A percentile compares a stretch with the other conserved stretches of the same genome.
phyloP scores from a whole-genome alignment of 2,329 filamentous ascomycete species.

The Fusarium clavum region DNA sequence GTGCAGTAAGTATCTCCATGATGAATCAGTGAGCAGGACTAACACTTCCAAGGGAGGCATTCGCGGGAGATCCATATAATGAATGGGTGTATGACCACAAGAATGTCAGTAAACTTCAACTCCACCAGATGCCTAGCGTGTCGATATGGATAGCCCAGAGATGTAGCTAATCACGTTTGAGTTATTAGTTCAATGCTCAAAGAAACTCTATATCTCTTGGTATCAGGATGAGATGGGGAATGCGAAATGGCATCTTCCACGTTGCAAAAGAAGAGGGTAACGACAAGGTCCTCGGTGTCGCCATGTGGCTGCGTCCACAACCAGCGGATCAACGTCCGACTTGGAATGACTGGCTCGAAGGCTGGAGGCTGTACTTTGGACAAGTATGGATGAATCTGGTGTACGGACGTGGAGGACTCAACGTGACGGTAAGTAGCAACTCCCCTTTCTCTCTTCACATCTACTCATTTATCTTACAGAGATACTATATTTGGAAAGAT shows the following conservation, averaged over 20 bases:
- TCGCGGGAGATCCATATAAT: conserved; percentile 75
- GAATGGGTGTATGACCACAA: conserved; percentile 71
- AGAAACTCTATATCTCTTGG: conserved; percentile 73
- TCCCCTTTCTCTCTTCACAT: accelerated
- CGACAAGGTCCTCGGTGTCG: conserved; percentile 72
- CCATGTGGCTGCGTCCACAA: conserved; percentile 76
- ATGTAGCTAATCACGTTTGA: accelerated
- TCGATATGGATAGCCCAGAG: neutral
- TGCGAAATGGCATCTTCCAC: conserved; percentile 75
- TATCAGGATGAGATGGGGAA: conserved; percentile 76
- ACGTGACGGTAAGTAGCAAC: conserved; percentile 60
- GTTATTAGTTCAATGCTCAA: conserved; percentile 64
- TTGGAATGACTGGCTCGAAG: conserved; percentile 72
- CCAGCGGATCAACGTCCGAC: conserved; percentile 59
- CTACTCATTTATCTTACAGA: conserved; percentile 45
- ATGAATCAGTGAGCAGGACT: neutral
- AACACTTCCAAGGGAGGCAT: conserved; percentile 59
- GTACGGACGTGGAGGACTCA: conserved; percentile 76
- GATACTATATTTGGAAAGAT: conserved; percentile 80
- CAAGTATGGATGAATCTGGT: conserved; percentile 75
- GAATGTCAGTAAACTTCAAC: conserved; percentile 53
- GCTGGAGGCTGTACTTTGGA: conserved; percentile 73
- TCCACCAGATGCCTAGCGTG: too few relatives aligned
- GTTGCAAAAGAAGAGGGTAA: conserved; percentile 71
- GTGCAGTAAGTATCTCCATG: conserved; percentile 60